A percentile compares a stretch with the other conserved stretches of the same genome.
Evolutionary conservation across 257 asterid genomes (phyloP).

Genomic region (Solanum ossicruentum): DNA sequence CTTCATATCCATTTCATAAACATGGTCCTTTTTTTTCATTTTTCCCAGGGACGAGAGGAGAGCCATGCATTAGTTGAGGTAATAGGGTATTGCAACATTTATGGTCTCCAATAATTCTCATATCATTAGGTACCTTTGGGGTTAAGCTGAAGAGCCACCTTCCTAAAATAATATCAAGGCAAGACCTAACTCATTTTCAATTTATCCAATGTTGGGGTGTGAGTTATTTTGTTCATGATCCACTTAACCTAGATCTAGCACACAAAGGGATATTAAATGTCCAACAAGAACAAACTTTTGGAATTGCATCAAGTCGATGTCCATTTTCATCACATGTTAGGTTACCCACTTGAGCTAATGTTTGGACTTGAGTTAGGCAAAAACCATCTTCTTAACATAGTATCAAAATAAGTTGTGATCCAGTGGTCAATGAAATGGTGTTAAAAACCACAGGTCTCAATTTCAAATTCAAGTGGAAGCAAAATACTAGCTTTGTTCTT

Average conservation of each 20-base stretch:
- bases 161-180: too few species aligned
- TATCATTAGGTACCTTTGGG: not conserved
- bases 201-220: not conserved
- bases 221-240: not conserved
- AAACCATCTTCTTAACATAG: not conserved
- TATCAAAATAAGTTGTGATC: not conserved
- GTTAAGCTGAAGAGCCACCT: not conserved
- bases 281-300: not conserved
- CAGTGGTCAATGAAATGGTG: not conserved
- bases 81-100: not conserved
- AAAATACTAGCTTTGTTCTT: not conserved
- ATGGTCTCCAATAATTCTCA: not conserved
- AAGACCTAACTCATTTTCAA: not conserved
- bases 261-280: not conserved
- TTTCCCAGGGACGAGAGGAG: not conserved
- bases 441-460: not conserved
- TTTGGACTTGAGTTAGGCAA: not conserved
- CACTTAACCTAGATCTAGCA: not conserved
- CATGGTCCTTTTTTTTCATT: not conserved
- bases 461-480: not conserved
- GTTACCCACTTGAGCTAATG: not conserved
- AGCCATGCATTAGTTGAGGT: not conserved
- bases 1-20: not conserved
- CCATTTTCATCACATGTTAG: not conserved
- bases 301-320: not conserved